Base-by-base conservation (phyloP, 1,284 basidiomycete genomes). In the Ceratobasidium theobromae region DNA sequence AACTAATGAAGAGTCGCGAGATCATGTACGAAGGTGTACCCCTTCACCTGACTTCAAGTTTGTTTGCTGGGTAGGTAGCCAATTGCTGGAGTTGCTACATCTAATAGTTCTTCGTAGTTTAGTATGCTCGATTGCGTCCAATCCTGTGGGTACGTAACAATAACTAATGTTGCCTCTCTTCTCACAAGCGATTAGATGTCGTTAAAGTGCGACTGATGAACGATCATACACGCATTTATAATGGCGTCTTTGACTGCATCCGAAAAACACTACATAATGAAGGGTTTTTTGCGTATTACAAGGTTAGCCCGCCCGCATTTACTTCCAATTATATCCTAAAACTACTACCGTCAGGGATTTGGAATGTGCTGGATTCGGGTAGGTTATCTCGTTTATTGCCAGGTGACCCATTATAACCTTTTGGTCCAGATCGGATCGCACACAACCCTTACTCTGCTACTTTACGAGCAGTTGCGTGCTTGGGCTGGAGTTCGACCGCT, bases 181-280 rank as follows among this genome's bases (percentile, higher is more conserved):
- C 11, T 21, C 5, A 40, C 6, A 8, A 9, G 27, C 38, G 3
- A 0, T 21, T 40, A 77, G 78, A 79, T 53, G 77, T 79, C 3
- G 74, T 78, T 27, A 79, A 79, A 67, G 77, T 78, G 27, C 75
- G 78, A 5, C 68, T 78, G n/a, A 78, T 78, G 77, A 78, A 77
- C 67, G 78, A 79, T 70, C 77, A 77, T 67, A 72, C 72, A 46
- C 73, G 75, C 38, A 30, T 32, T 3, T 53, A 64, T 25, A n/a
- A 23, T n/a, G 60, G 60, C 23, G n/a, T 64, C 1, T 30, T 51
- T 21, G 60, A 64, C 38, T 64, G 60, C 23, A 27, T 64, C 16
- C 11, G 41, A 16, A 64, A 41, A 18, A 64, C 60, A 25, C 28
- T 53, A 6, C 60, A 49, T 25, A 30, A 52, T 9, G 60, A 64